A percentile compares a stretch with the other conserved stretches of the same genome.
Evolutionary conservation across 2,329 filamentous ascomycete genomes (phyloP).

Genomic region (Sporothrix schenckii): DNA sequence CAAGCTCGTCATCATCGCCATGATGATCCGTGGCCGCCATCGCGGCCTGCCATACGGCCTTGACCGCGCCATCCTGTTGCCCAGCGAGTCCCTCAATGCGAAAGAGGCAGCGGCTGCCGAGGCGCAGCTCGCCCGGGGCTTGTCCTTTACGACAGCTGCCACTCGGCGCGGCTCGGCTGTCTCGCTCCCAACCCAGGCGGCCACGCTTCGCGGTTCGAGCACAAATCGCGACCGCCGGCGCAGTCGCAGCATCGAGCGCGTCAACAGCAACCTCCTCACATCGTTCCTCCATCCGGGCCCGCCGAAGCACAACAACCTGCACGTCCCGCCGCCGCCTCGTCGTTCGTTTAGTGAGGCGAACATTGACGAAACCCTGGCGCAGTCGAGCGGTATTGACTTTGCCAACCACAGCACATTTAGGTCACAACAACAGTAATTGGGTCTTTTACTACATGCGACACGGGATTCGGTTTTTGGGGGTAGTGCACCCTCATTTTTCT

Average conservation of each 20-base stretch:
- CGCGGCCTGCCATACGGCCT: conserved; percentile 69
- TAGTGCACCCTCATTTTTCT: background rate
- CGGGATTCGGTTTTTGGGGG: background rate
- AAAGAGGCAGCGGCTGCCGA: conserved; percentile 57
- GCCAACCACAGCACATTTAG: conserved; percentile 1
- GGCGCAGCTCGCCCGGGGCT: conserved; percentile 24
- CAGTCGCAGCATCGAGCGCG: conserved; percentile 48
- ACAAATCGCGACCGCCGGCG: conserved; percentile 42
- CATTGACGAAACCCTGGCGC: conserved; percentile 27
- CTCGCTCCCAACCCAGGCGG: conserved; percentile 41
- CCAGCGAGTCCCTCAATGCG: conserved; percentile 59
- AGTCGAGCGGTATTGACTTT: conserved; percentile 31
- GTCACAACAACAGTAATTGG: conserved; percentile 5
- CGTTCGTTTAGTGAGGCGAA: conserved; percentile 32
- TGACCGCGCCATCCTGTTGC: conserved; percentile 62
- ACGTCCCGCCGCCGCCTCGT: background rate
- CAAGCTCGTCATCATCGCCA: conserved; percentile 69
- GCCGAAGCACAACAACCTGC: conserved; percentile 23
- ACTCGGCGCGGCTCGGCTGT: conserved; percentile 45
- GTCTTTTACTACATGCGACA: background rate
- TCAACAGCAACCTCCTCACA: conserved; percentile 50
- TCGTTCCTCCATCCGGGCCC: conserved; percentile 56
- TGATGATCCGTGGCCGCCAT: conserved; percentile 71
- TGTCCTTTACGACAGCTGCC: conserved; percentile 38
- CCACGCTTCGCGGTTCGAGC: conserved; percentile 41